Base-by-base conservation (phyloP, 768 basidiomycete species). In the Tricholoma furcatifolium region DNA sequence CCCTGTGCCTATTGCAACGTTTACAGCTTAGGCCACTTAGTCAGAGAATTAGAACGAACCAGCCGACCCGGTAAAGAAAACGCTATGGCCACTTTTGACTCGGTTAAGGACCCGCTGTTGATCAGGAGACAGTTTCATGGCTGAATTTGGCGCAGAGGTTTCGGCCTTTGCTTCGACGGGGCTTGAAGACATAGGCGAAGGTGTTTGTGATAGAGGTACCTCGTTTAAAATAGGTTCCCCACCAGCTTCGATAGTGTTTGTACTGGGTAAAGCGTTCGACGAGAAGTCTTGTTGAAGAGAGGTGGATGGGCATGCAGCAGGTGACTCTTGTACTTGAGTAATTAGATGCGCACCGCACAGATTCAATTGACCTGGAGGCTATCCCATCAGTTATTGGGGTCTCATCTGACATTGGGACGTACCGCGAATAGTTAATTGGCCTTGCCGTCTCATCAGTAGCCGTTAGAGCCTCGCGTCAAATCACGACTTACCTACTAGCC, bases 11-110 rank as follows among this genome's bases (percentile, higher is more conserved):
- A 45, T 27, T 27, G 27, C 7, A 27, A 27, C 7, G 27, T 27
- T 27, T 27, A 27, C 27, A 27, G n/a, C n/a, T n/a, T n/a, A n/a
- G n/a, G n/a, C n/a, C 27, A 7, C 7, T 7, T 7, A 27, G 27
- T 27, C 27, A 27, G 3, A 27, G 27, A 27, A 27, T 24, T 10
- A 21, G 6, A 24, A 27, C 56, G 17, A 17, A 85, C 90, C 91
- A 47, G 92, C 92, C 12, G 87, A 86, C 2, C 92, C 92, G 0
- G 89, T 93, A 66, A 93, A 93, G 68, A 93, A 93, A 10, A 93
- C 82, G 60, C 72, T 91, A 58, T 78, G 69, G 2, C 84, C 82
- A 6, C 69, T 69, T 43, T 81, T 76, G 6, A 93, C 88, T 59
- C 62, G 67, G 12, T 71, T 58, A 6, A 87, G 63, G 4, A 87